phyloP scores from a whole-genome alignment of 805 yeast species.

The Metschnikowia noctiluminum region DNA sequence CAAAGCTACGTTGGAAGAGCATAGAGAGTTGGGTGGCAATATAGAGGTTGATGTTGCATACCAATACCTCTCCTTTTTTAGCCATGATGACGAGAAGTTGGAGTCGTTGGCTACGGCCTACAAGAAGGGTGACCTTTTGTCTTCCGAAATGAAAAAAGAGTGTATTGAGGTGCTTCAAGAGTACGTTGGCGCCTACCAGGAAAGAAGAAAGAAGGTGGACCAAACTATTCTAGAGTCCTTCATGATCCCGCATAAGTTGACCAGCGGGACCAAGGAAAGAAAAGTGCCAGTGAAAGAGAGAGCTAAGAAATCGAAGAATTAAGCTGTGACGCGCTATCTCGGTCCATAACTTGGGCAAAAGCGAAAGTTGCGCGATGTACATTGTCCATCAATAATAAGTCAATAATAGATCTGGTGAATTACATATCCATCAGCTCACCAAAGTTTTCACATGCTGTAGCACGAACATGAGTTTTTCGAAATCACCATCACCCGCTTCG shows the following conservation, averaged over 20 bases:
- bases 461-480: conserved; percentile 44
- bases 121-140: conserved; percentile 74
- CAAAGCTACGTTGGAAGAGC: conserved; percentile 81
- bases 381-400: too few relatives aligned
- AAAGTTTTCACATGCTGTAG: conserved; percentile 25
- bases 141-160: conserved; percentile 89
- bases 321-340: not conserved
- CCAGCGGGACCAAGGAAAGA: conserved; percentile 72
- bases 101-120: conserved; percentile 60
- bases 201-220: conserved; percentile 61
- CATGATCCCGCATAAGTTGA: conserved; percentile 82
- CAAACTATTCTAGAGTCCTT: conserved; percentile 60
- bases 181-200: conserved; percentile 81
- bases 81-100: conserved; percentile 82
- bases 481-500: conserved; percentile 32
- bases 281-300: conserved; percentile 61
- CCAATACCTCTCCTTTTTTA: conserved; percentile 88
- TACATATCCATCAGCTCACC: not conserved
- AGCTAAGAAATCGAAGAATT: conserved; percentile 41
- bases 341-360: too few relatives aligned
- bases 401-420: too few relatives aligned
- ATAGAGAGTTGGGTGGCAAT: conserved; percentile 85
- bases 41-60: conserved; percentile 94
- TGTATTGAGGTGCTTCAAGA: conserved; percentile 79
- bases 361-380: too few relatives aligned